Conservation (phyloP, 148 eudicot species). For the Cornus controversa region DNA sequence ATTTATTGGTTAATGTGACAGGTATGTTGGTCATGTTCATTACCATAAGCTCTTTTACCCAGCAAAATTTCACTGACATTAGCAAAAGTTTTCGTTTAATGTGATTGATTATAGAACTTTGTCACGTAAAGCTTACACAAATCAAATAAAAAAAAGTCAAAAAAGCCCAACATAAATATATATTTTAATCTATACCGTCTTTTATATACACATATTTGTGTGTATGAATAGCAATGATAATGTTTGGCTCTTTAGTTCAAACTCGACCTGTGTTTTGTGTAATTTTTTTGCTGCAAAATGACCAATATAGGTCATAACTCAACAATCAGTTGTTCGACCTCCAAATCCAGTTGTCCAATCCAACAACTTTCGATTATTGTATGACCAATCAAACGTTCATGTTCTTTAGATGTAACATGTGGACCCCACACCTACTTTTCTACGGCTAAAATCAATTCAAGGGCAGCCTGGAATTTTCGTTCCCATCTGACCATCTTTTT, state of each 20-base stretch:
- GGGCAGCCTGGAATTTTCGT: constrained; percentile 19
- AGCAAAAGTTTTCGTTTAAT: no score
- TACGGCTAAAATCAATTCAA: neutral
- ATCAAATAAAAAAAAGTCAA: neutral
- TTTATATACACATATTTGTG: neutral
- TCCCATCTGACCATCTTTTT: constrained; percentile 12
- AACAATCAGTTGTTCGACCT: neutral
- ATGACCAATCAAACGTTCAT: constrained; percentile 1
- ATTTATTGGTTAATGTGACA: constrained; percentile 15
- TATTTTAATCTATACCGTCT: neutral
- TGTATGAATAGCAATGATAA: no score
- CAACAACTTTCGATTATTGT: constrained; percentile 13
- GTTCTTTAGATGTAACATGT: constrained; percentile 21
- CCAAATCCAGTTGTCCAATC: constrained; percentile 17
- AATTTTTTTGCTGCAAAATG: neutral
- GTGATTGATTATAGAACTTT: neutral
- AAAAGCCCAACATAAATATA: neutral
- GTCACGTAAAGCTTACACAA: no score
- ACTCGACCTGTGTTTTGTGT: neutral
- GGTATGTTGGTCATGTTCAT: constrained; percentile 15
- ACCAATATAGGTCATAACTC: neutral
- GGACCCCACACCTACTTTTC: neutral
- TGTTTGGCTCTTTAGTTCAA: neutral
- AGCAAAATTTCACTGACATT: constrained; percentile 11
- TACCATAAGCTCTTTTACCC: neutral